A percentile compares a stretch with the other conserved stretches of the same genome.
These are phyloP conservation scores for Solanum hybrid DNA, from an alignment of 305 asterid genomes.

Conservation along the genomic window DNA sequence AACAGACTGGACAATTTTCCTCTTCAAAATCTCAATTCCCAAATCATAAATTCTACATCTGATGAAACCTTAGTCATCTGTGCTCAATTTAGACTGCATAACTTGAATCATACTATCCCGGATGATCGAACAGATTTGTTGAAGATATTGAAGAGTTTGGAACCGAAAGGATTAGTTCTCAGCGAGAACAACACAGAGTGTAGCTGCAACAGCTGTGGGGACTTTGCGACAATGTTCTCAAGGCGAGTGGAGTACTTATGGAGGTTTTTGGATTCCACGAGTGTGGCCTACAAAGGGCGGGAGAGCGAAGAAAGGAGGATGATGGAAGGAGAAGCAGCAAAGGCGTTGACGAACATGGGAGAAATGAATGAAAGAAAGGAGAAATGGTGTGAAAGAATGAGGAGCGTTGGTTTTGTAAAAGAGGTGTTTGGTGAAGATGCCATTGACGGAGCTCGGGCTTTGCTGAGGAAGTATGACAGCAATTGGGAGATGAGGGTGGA, in stretches of 20 bases:
- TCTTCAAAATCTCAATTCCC: conserved; percentile 45
- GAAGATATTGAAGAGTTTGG: conserved; percentile 33
- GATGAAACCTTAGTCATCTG: conserved; percentile 63
- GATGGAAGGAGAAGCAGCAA: conserved; percentile 87
- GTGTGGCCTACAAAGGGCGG: conserved; percentile 66
- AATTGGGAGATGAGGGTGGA: conserved; percentile 71
- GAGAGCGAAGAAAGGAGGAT: conserved; percentile 78
- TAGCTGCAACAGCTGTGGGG: conserved; percentile 60
- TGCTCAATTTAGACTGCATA: conserved; percentile 69
- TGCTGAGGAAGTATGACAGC: conserved; percentile 70
- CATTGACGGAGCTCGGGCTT: conserved; percentile 65
- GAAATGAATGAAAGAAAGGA: conserved; percentile 76
- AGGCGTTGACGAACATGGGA: conserved; percentile 39
- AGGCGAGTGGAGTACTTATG: conserved; percentile 59
- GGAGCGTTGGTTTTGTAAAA: conserved; percentile 41
- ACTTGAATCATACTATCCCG: conserved; percentile 41
- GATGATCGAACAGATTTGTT: conserved; percentile 56
- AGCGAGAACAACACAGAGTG: conserved; percentile 69
- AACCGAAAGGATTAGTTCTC: conserved; percentile 54
- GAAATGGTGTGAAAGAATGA: conserved; percentile 77
- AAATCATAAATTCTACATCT: conserved; percentile 30
- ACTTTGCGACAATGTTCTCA: conserved; percentile 51
- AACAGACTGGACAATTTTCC: conserved; percentile 46
- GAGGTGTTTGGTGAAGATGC: conserved; percentile 57
- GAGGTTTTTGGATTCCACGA: conserved; percentile 71